These are phyloP conservation scores for Bisporella sp. DNA, from an alignment of 2,329 filamentous ascomycete genomes.

Conservation along the genomic window DNA sequence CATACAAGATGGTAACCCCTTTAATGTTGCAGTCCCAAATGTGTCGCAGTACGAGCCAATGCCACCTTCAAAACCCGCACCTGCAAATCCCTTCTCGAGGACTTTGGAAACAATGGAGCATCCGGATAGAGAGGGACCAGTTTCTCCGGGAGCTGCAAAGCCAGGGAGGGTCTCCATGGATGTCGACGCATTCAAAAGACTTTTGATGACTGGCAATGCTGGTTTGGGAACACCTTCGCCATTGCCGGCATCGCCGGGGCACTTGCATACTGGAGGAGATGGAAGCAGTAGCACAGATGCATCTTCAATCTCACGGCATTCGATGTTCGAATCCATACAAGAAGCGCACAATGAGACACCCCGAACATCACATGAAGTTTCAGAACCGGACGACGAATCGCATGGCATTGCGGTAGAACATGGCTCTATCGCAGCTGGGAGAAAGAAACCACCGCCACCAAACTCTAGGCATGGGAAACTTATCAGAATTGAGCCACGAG, in stretches of 20 bases:
- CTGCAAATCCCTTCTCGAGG: slow-evolving; percentile 50
- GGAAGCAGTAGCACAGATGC: slow-evolving; percentile 49
- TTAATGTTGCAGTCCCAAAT: slow-evolving; percentile 25
- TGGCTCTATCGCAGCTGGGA: slow-evolving; percentile 33
- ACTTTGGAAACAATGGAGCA: slow-evolving; percentile 45
- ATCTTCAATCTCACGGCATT: slow-evolving; percentile 52
- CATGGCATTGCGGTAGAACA: slow-evolving; percentile 25
- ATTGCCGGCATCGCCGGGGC: slow-evolving; percentile 22
- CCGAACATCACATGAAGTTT: slow-evolving; percentile 51
- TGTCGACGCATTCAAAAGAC: slow-evolving; percentile 69
- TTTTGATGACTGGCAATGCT: slow-evolving; percentile 67
- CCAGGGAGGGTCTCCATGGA: slow-evolving; percentile 48
- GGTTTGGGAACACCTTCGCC: slow-evolving; percentile 26
- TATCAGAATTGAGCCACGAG: slow-evolving; percentile 46
- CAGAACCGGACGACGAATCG: slow-evolving; percentile 45
- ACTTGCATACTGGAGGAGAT: slow-evolving; percentile 25
- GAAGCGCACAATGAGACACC: slow-evolving; percentile 40
- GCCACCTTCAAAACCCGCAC: slow-evolving; percentile 22
- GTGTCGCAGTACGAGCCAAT: slow-evolving; percentile 21
- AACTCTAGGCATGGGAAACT: slow-evolving; percentile 73
- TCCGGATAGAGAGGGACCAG: slow-evolving; percentile 15
- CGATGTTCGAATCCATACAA: slow-evolving; percentile 45
- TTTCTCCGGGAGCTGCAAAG: slow-evolving; percentile 13
- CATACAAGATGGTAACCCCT: slow-evolving; percentile 27
- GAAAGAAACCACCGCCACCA: slow-evolving; percentile 65